A percentile compares a stretch with the other conserved stretches of the same genome.
Conservation (phyloP, 1,139 yeast species). For the Yamadazyma dushanensis region DNA sequence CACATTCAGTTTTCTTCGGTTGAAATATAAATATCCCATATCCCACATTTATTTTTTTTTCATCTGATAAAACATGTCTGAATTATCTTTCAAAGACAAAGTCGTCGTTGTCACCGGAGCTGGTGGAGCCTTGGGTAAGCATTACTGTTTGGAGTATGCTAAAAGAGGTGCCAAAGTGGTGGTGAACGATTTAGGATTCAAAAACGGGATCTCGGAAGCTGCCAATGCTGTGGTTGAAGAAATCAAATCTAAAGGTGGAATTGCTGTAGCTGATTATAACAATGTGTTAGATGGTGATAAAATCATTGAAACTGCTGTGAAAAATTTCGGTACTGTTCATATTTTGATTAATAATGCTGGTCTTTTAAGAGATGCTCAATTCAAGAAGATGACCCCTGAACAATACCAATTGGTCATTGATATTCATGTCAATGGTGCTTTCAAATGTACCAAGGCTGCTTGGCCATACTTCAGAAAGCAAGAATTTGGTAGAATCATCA, state of each 20-base stretch:
- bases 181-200: constrained; percentile 85
- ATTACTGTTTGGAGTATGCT: constrained; percentile 86
- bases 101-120: constrained; percentile 95
- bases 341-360: constrained; percentile 93
- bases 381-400: constrained; percentile 79
- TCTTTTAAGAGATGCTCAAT: constrained; percentile 73
- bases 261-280: constrained; percentile 92
- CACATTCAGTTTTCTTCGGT: constrained; percentile 2
- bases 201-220: constrained; percentile 63
- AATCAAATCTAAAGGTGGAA: constrained; percentile 72
- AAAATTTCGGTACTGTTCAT: constrained; percentile 87
- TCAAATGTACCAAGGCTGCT: constrained; percentile 81
- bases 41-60: neutral
- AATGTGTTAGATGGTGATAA: constrained; percentile 87
- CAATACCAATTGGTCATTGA: constrained; percentile 80
- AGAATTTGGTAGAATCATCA: constrained; percentile 81
- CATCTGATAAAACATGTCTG: constrained; percentile 24
- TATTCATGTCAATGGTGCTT: constrained; percentile 90
- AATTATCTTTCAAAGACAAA: constrained; percentile 64
- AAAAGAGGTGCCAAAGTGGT: constrained; percentile 89
- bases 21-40: constrained; percentile 3
- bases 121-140: constrained; percentile 94
- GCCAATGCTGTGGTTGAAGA: constrained; percentile 91
- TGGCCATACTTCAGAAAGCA: constrained; percentile 91
- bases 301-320: constrained; percentile 83